These are phyloP conservation scores for Metschnikowia borealis DNA, from an alignment of 805 yeast genomes.

Conservation along the genomic window DNA sequence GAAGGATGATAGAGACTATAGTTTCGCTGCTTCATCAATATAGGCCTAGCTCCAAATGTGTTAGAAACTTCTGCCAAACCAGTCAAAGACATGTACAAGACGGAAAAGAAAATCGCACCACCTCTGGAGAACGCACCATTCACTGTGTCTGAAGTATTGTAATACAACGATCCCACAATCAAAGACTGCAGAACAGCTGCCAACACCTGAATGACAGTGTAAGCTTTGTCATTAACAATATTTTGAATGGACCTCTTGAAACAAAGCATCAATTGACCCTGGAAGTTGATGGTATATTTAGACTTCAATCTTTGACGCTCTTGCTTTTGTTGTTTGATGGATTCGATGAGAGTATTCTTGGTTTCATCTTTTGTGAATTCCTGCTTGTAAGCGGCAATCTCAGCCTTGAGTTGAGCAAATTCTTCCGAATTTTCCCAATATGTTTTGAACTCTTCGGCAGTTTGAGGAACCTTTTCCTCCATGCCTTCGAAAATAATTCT, in stretches of 20 bases:
- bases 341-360: slow-evolving; percentile 28
- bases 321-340: slow-evolving; percentile 36
- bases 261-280: slow-evolving; percentile 48
- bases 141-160: slow-evolving; percentile 47
- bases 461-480: slow-evolving; percentile 52
- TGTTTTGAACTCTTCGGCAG: slow-evolving; percentile 57
- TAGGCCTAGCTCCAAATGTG: slow-evolving; percentile 22
- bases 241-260: slow-evolving; percentile 52
- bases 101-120: slow-evolving; percentile 57
- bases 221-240: slow-evolving; percentile 53
- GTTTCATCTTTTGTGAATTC: slow-evolving; percentile 7
- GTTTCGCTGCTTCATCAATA: slow-evolving; percentile 28
- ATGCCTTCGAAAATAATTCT: slow-evolving; percentile 47
- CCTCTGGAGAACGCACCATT: slow-evolving; percentile 61
- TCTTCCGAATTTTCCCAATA: slow-evolving; percentile 52
- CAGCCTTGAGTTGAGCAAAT: slow-evolving; percentile 18
- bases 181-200: slow-evolving; percentile 57
- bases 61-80: slow-evolving; percentile 44
- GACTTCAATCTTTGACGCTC: slow-evolving; percentile 35
- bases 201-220: slow-evolving; percentile 39
- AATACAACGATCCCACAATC: slow-evolving; percentile 60
- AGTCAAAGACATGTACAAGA: slow-evolving; percentile 50
- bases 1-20: slow-evolving; percentile 29
- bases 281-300: slow-evolving; percentile 41
- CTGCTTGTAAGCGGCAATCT: slow-evolving; percentile 18